A percentile compares a stretch with the other conserved stretches of the same genome.
phyloP scores from a whole-genome alignment of 495 filamentous ascomycete genomes.

The Podospora fimiseda region DNA sequence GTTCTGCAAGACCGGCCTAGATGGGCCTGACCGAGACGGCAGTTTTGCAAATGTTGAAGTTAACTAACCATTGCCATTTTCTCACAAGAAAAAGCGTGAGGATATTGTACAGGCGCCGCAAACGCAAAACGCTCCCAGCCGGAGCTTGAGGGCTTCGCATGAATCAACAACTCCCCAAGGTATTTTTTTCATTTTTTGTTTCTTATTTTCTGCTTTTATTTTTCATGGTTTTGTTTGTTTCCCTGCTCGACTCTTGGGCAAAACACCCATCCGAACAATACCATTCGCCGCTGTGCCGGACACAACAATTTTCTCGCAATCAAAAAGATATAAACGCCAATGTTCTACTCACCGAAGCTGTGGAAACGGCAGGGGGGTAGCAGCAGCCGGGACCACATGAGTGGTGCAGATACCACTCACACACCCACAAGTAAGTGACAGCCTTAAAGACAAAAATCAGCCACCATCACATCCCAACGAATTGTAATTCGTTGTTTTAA shows the following conservation, averaged over 20 bases:
- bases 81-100: no score
- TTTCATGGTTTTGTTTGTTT: background rate
- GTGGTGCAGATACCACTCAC: constrained; percentile 3
- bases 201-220: constrained; percentile 5
- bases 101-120: constrained; percentile 17
- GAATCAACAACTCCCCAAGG: constrained; percentile 47
- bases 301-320: constrained; percentile 26
- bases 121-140: constrained; percentile 31
- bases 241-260: background rate
- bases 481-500: constrained; percentile 4
- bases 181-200: constrained; percentile 18
- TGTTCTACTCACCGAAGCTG: background rate
- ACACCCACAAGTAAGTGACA: constrained; percentile 22
- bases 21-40: no score
- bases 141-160: constrained; percentile 39
- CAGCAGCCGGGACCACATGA: constrained; percentile 6
- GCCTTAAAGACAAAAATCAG: constrained; percentile 18
- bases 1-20: background rate
- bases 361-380: background rate
- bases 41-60: constrained; percentile 2
- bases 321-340: constrained; percentile 19
- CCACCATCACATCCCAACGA: constrained; percentile 17
- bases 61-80: no score
- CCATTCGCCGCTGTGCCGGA: constrained; percentile 16
- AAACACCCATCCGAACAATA: constrained; percentile 6